Evolutionary conservation across 2,329 filamentous ascomycete species (phyloP).

Genomic region (Cyanodermella asteris): DNA sequence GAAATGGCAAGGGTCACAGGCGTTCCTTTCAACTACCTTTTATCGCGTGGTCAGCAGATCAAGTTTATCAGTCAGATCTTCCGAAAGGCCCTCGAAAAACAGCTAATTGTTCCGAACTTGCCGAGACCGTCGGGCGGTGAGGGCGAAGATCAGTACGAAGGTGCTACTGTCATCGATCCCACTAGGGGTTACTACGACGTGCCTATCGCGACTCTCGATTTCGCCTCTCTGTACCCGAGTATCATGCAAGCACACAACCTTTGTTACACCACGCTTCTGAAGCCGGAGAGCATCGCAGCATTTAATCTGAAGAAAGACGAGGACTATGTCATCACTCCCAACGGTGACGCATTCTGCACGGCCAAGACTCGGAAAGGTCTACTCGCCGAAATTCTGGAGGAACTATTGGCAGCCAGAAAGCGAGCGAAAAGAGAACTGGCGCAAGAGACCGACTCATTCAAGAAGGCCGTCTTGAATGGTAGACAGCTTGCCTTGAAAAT

Average conservation of each 20-base stretch:
- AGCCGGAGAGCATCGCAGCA: constrained; percentile 54
- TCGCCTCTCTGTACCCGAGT: constrained; percentile 91
- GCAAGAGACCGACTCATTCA: constrained; percentile 81
- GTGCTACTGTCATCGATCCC: constrained; percentile 93
- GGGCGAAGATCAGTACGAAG: constrained; percentile 80
- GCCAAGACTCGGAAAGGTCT: constrained; percentile 74
- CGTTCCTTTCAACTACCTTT: constrained; percentile 85
- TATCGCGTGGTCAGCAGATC: constrained; percentile 84
- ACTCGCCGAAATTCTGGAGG: constrained; percentile 85
- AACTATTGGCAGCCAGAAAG: constrained; percentile 78
- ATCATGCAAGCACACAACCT: constrained; percentile 98
- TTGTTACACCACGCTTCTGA: constrained; percentile 85
- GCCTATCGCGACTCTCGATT: constrained; percentile 92
- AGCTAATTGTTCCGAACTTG: constrained; percentile 81
- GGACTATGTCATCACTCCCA: constrained; percentile 91
- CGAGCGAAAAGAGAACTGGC: constrained; percentile 80
- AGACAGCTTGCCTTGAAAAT: constrained; percentile 89
- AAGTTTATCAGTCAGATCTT: constrained; percentile 96
- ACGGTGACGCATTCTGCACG: constrained; percentile 83
- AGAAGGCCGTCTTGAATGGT: constrained; percentile 93
- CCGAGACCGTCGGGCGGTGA: constrained; percentile 43
- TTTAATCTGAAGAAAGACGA: constrained; percentile 64
- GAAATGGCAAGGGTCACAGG: constrained; percentile 99
- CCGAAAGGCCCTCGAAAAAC: constrained; percentile 80
- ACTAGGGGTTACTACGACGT: constrained; percentile 84